Percentiles rank a stretch among this genome's conserved stretches.
These are phyloP conservation scores for Leucocoprinus sp. DNA, from an alignment of 768 basidiomycete genomes.

Conservation along the genomic window DNA sequence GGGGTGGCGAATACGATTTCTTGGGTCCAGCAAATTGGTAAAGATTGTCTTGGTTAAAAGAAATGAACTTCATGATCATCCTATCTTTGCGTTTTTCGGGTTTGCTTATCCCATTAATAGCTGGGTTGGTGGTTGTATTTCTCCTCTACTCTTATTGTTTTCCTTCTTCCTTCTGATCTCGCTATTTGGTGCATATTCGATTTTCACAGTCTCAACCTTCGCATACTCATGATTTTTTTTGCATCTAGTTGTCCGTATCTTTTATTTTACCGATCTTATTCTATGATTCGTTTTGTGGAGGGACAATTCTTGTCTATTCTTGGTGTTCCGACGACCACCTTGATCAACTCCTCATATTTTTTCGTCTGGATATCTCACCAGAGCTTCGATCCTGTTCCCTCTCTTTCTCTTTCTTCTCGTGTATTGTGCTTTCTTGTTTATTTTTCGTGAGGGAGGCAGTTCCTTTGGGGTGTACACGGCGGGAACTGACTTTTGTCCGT, in stretches of 20 bases:
- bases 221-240: not conserved
- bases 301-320: not conserved
- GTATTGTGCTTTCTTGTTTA: constrained; percentile 7
- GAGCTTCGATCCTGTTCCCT: not conserved
- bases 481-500: no score
- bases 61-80: not conserved
- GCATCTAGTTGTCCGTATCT: not conserved
- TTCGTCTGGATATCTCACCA: constrained; percentile 1
- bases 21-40: constrained; percentile 4
- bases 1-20: constrained; percentile 9
- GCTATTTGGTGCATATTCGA: not conserved
- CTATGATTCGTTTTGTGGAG: constrained; percentile 2
- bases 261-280: not conserved
- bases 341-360: not conserved
- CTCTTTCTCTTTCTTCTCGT: not conserved
- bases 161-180: not conserved
- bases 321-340: not conserved
- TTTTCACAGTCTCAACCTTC: no score
- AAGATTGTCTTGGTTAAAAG: not conserved
- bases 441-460: no score
- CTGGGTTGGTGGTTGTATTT: no score
- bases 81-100: not conserved
- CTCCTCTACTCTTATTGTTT: not conserved
- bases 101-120: not conserved
- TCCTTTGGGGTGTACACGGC: no score